Base-by-base conservation (phyloP, 371 early-diverging fungal genomes). In the Apophysomyces trapeziformis region DNA sequence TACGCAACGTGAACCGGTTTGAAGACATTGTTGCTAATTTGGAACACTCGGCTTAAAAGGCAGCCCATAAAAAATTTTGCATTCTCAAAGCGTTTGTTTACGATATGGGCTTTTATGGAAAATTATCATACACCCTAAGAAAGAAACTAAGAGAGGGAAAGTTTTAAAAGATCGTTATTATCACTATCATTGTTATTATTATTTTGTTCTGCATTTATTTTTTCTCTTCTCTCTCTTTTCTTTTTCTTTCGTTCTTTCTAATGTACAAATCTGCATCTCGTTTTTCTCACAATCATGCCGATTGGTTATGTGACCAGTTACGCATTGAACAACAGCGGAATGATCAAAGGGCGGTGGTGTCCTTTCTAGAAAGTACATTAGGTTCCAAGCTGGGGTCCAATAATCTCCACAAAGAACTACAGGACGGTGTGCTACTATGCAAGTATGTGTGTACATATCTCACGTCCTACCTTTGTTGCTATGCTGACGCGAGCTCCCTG, bases 1-100 rank as follows among this genome's bases (percentile, higher is more conserved):
- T 96, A 74, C 90, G 97, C 64, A 91, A 96, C 77, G 91, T 93
- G 67, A 91, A 89, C 84, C 94, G 95, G 80, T 87, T 92, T 72
- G 87, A 90, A 66, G 92, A 89, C 69, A 74, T 88, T 41, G 79
- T 90, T 67, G 80, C 80, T 57, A 79, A 68, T 43, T 74, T 83
- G 63, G 79, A 83, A 67, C 69, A 77, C 41, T 75, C 75, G 60
- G 72, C 65, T 57, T 79, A 78, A 72, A 60, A 35, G 13, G 45
- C 21, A 21, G 63, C 35, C 47, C 7, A 58, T 58, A 41, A 59
- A 63, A 46, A 13, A 60, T 47, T 50, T 36, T 32, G 50, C 16
- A 36, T 36, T 36, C 36, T 26, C 45, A 46, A 47, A 62, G 26
- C 54, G 54, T 50, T 50, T 50, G 54, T 50, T 50, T 50, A 50